Percentiles rank a stretch among this genome's conserved stretches.
Evolutionary conservation across 495 filamentous ascomycete species (phyloP).

Genomic region (Niebla homalea): DNA sequence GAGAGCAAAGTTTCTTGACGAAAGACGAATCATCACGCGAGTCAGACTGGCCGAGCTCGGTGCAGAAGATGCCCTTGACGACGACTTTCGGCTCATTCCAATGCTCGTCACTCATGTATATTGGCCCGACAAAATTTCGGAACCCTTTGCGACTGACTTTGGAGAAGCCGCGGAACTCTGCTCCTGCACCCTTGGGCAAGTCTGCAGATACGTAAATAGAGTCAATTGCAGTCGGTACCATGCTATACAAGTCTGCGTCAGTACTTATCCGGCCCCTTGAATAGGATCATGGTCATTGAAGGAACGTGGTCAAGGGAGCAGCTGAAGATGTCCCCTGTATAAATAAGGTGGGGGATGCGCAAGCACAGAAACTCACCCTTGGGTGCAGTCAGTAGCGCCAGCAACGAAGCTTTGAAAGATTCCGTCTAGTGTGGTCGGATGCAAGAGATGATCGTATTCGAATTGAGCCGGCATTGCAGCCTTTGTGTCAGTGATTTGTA

Average conservation of each 20-base stretch:
- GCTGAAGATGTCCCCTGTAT: no score
- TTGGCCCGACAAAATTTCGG: neutral
- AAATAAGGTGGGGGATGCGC: no score
- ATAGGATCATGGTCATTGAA: no score
- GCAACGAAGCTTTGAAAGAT: conserved; percentile 18
- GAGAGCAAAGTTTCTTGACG: neutral
- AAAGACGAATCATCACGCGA: neutral
- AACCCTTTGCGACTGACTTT: neutral
- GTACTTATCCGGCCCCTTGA: no score
- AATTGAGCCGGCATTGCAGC: conserved; percentile 5
- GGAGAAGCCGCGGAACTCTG: conserved; percentile 1
- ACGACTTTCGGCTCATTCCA: neutral
- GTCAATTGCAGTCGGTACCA: neutral
- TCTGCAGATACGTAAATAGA: neutral
- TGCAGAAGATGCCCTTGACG: neutral
- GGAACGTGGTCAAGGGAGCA: no score
- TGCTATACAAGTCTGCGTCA: neutral
- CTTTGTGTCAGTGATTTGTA: neutral
- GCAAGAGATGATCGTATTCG: conserved; percentile 15
- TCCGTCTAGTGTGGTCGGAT: conserved; percentile 25
- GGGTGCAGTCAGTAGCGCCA: neutral
- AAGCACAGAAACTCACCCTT: neutral
- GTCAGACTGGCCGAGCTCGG: neutral
- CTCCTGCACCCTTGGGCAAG: conserved; percentile 1
- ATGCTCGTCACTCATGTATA: neutral